Evolutionary conservation across 2,329 filamentous ascomycete genomes (phyloP), one percentile per base, ranked within the genome.

Genomic region (Paraconiothyrium brasiliense): DNA sequence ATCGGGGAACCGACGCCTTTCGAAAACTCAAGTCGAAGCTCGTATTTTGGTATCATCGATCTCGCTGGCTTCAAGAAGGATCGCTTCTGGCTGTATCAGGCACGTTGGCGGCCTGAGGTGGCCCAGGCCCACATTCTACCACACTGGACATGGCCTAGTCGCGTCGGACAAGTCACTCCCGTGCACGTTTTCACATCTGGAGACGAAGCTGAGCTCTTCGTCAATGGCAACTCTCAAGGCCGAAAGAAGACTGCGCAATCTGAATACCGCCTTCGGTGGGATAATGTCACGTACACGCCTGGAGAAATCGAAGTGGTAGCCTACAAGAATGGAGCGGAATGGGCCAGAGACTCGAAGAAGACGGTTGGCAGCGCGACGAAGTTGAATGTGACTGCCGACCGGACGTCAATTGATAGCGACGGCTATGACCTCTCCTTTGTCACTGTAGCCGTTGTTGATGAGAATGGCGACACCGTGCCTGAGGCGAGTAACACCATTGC

Each of bases 41-140:
- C 82, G 1, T 87, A 87, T 69, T 87, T 83, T 49, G 85, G 85
- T 10, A 86, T 87, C 60, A 80, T 87, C 34, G 85, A 87, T 58
- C 75, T 87, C 7, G 85, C 85, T 0, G 85, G 85, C 0, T 87
- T 87, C 73, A 80, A 78, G 58, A 87, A 87, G 71, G 85, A 87
- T 60, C 78, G 85, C 1, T 87, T 83, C 70, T 86, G 80, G 64
- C 67, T 87, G 4, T 87, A 87, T 62, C 85, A 87, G 66, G 72
- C 84, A 0, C 81, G 84, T 8, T 87, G 85, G 86, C 75, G 81
- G 2, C 77, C 84, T 0, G 80, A 84, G 16, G 57, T 84, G 0
- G 73, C 66, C 1, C 80, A 83, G 72, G 85, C 83, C 3, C 84
- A 87, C 65, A 82, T 87, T 20, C 78, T 87, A 0, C 85, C 85